Conservation (phyloP, 2,329 filamentous ascomycete genomes). For the Claviceps paspali region DNA sequence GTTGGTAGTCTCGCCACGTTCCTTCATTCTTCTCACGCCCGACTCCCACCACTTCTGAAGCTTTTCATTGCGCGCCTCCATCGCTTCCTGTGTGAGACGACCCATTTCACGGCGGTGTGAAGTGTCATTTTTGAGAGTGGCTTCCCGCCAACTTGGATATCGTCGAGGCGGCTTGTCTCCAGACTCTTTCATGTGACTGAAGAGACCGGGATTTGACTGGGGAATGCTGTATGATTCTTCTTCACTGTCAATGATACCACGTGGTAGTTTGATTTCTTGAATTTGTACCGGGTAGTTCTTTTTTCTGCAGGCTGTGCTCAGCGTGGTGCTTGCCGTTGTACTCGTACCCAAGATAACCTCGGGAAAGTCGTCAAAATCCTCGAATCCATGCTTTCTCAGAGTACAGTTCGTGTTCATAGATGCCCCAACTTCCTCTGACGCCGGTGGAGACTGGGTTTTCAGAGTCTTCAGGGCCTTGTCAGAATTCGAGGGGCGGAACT, state of each 20-base stretch:
- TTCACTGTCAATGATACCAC: not conserved
- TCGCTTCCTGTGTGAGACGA: constrained; percentile 12
- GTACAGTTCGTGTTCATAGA: constrained; percentile 11
- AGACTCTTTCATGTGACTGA: not conserved
- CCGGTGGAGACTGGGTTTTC: constrained; percentile 3
- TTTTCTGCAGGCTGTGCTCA: not conserved
- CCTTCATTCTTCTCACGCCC: constrained; percentile 1
- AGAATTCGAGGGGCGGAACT: constrained; percentile 28
- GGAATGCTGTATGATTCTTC: not conserved
- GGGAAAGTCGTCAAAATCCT: constrained; percentile 4
- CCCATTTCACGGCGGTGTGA: constrained; percentile 9
- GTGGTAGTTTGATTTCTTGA: not conserved
- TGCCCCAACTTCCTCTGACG: constrained; percentile 11
- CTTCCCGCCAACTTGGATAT: constrained; percentile 2
- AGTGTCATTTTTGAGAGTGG: not conserved
- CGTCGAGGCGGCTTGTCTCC: not conserved
- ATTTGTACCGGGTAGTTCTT: not conserved
- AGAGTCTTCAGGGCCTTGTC: constrained; percentile 23
- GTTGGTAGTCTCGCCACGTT: not conserved
- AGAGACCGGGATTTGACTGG: not conserved
- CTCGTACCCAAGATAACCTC: not conserved
- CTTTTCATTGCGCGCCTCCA: constrained; percentile 1
- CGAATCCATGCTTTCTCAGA: constrained; percentile 11
- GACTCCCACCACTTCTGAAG: constrained; percentile 6
- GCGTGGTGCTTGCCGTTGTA: not conserved